Percentiles rank a stretch among this genome's conserved stretches.
These are phyloP conservation scores for Fusarium mundagurra DNA, from an alignment of 2,329 filamentous ascomycete genomes.

Conservation along the genomic window DNA sequence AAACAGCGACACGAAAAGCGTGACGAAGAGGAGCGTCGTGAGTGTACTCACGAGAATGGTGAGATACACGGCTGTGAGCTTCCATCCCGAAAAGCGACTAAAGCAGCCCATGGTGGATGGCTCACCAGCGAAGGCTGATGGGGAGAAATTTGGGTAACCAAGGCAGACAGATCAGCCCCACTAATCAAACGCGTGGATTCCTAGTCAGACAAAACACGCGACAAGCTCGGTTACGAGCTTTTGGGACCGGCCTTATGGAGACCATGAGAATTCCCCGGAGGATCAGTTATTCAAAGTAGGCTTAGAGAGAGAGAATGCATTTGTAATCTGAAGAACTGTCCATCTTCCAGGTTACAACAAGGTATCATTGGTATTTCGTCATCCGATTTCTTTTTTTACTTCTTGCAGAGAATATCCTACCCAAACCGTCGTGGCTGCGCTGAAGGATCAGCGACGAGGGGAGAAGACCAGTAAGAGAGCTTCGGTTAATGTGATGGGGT, in stretches of 20 bases:
- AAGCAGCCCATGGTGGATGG: neutral
- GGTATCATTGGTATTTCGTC: neutral
- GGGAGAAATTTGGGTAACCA: neutral
- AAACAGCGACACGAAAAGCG: conserved; percentile 23
- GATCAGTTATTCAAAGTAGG: neutral
- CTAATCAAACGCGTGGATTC: neutral
- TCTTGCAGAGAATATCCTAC: neutral
- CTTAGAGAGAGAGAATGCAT: neutral
- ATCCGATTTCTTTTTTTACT: neutral
- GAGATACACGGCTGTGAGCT: conserved; percentile 16
- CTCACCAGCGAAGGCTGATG: neutral
- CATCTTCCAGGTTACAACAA: neutral
- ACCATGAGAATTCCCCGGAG: neutral
- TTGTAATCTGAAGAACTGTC: neutral
- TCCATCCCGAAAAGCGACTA: conserved; percentile 19
- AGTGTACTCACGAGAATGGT: conserved; percentile 6
- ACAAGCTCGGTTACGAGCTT: neutral
- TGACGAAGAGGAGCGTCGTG: neutral
- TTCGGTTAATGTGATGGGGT: neutral
- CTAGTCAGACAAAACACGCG: neutral
- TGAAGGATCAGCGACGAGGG: neutral
- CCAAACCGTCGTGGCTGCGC: neutral
- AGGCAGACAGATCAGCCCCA: neutral
- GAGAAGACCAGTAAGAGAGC: neutral
- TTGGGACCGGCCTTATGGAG: neutral